Percentiles rank a stretch among this genome's conserved stretches.
Evolutionary conservation across 1,284 basidiomycete species (phyloP).

Genomic region (Apiotrichum akiyoshidainum): DNA sequence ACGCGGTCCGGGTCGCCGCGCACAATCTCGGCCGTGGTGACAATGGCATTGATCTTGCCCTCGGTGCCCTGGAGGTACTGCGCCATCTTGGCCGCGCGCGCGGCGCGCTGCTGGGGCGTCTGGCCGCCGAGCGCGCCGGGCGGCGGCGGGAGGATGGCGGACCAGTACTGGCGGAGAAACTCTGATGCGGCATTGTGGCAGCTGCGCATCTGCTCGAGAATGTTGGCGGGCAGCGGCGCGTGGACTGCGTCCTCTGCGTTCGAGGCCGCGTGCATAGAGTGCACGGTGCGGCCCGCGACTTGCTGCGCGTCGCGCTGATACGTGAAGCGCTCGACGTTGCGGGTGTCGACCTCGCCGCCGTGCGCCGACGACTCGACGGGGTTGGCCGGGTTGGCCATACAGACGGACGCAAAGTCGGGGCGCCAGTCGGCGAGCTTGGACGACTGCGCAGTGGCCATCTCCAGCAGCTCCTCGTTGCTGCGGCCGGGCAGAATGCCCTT

Average conservation of each 20-base stretch:
- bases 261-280: slow-evolving; percentile 34
- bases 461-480: slow-evolving; percentile 61
- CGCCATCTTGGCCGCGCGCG: slow-evolving; percentile 79
- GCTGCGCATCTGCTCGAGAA: slow-evolving; percentile 77
- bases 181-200: slow-evolving; percentile 92
- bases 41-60: slow-evolving; percentile 73
- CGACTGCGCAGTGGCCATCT: slow-evolving; percentile 19
- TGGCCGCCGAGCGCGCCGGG: slow-evolving; percentile 55
- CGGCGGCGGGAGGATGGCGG: slow-evolving; percentile 72
- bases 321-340: slow-evolving; percentile 25
- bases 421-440: slow-evolving; percentile 17
- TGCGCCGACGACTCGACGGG: no score
- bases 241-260: slow-evolving; percentile 38
- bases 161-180: slow-evolving; percentile 95
- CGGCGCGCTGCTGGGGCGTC: slow-evolving; percentile 56
- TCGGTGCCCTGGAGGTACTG: slow-evolving; percentile 71
- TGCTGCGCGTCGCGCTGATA: slow-evolving; percentile 36
- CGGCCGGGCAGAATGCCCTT: slow-evolving; percentile 35
- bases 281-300: slow-evolving; percentile 33
- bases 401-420: slow-evolving; percentile 30
- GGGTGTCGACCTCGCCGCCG: slow-evolving; percentile 4
- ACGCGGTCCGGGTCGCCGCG: slow-evolving; percentile 65
- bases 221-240: slow-evolving; percentile 67
- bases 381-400: slow-evolving; percentile 32
- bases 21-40: slow-evolving; percentile 61